Evolutionary conservation across 2,329 filamentous ascomycete species (phyloP), one percentile per base, ranked within the genome.

Genomic region (Monosporascus cannonballus): DNA sequence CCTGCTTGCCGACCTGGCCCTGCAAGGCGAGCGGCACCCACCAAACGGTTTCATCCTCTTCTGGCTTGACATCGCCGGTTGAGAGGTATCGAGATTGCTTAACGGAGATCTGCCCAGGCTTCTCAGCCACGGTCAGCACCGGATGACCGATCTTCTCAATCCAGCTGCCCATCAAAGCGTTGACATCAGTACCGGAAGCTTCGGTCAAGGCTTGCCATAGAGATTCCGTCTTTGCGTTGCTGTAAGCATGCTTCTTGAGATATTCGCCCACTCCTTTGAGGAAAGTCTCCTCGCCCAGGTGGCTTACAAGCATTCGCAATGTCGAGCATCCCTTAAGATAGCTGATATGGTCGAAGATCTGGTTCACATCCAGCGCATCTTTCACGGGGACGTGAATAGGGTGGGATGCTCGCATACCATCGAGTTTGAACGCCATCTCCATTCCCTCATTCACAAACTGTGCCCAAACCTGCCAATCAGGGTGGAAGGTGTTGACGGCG

Each of bases 401-500:
- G 70, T 99, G 94, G 48, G 91, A 96, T 42, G 90, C 89, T 47
- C 94, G 87, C 60, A 99, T 83, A 46, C 89, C 86, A 66, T 99
- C 94, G 30, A 99, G 83, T 59, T 85, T 81, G 71, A 96, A 95
- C 53, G 93, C 93, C 76, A 84, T 85, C 79, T 96, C 90, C 76
- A 96, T 89, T 64, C 88, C 89, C 76, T 97, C 94, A 73, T 90
- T 90, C 64, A 97, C 90, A 73, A 96, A 99, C 73, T 96, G 92
- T 54, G 89, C 87, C 94, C 94, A 99, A 34, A 97, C 88, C 64
- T 97, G 86, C 93, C 94, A 97, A 61, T 96, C 93, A 3, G 94
- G 94, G 71, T 97, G 90, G 51, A 97, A 83, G 67, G 95, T 82
- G 67, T 97, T 90, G 54, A 92, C 84, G 9, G 91, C 92, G 56